Evolutionary conservation across 768 basidiomycete genomes (phyloP).

Genomic region (Podaxis sp.): DNA sequence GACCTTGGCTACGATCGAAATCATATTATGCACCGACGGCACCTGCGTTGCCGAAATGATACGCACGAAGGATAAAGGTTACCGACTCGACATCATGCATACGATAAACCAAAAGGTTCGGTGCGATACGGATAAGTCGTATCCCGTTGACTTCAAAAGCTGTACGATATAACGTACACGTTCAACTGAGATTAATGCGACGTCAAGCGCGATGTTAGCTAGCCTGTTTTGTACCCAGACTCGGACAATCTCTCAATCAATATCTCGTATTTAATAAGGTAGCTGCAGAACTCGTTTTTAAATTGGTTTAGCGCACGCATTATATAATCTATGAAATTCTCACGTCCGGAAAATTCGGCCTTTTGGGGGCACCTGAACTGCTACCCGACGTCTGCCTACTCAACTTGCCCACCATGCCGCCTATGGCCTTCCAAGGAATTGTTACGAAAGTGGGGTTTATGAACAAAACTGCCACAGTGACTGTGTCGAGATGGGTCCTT

Average conservation of each 20-base stretch:
- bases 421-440: conserved; percentile 70
- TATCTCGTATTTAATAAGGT: no score
- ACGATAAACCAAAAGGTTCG: background rate
- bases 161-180: no score
- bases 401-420: conserved; percentile 53
- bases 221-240: no score
- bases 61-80: background rate
- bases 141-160: no score
- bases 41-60: conserved; percentile 7
- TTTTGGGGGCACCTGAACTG: background rate
- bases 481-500: conserved; percentile 70
- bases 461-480: conserved; percentile 83
- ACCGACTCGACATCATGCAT: background rate
- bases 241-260: no score
- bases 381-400: background rate
- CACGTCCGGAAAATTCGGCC: background rate
- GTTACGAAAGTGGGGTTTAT: conserved; percentile 83
- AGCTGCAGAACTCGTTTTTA: no score
- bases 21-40: conserved; percentile 40
- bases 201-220: no score
- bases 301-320: background rate
- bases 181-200: no score
- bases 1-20: conserved; percentile 37
- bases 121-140: no score
- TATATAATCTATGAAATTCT: background rate